Evolutionary conservation across 257 asterid species (phyloP).

Genomic region (Vinca minor): DNA sequence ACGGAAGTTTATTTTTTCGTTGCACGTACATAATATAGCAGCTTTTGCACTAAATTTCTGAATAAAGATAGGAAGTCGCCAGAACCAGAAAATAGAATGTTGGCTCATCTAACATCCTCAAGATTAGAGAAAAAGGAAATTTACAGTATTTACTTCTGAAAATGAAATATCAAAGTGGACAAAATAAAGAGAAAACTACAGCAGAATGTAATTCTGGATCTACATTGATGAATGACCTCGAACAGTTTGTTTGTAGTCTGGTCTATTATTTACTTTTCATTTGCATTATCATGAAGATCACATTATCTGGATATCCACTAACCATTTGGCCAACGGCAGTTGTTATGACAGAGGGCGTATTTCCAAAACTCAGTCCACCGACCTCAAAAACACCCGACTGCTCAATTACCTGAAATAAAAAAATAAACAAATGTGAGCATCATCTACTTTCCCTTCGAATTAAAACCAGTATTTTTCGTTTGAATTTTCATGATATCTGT

Average conservation of each 20-base stretch:
- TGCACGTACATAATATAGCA: too few species aligned
- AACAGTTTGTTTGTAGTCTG: background rate
- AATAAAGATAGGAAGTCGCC: too few species aligned
- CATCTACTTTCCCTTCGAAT: background rate
- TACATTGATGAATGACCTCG: background rate
- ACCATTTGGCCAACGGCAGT: slow-evolving; percentile 95
- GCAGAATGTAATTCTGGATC: too few species aligned
- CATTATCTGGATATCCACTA: background rate
- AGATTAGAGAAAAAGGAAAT: background rate
- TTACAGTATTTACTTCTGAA: background rate
- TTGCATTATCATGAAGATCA: too few species aligned
- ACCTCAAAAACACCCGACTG: slow-evolving; percentile 64
- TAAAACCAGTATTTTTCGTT: too few species aligned
- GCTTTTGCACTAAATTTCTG: too few species aligned
- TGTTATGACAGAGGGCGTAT: slow-evolving; percentile 50
- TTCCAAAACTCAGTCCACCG: slow-evolving; percentile 42
- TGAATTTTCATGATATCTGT: background rate
- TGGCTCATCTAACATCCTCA: too few species aligned
- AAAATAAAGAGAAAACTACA: background rate
- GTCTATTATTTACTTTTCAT: background rate
- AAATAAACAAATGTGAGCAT: background rate
- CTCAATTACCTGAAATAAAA: slow-evolving; percentile 59
- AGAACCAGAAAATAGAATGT: too few species aligned
- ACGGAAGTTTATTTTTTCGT: too few species aligned
- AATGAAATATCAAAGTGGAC: background rate